Percentiles rank a stretch among this genome's conserved stretches.
These are phyloP conservation scores for Cucurbita moschata DNA, from an alignment of 306 rosid species.

Conservation along the genomic window DNA sequence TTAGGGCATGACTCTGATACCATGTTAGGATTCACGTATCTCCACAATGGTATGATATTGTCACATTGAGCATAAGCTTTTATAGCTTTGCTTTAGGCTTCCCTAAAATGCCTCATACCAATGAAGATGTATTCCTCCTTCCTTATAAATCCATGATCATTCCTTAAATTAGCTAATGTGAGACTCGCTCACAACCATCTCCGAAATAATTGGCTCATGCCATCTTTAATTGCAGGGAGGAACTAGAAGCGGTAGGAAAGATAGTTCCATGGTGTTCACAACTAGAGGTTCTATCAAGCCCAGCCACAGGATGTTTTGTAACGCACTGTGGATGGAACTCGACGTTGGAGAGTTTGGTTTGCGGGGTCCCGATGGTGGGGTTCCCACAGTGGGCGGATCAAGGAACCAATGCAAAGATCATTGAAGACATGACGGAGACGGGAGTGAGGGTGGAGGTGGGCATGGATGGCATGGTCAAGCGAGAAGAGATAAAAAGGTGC, in stretches of 20 bases:
- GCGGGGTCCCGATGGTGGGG: constrained; percentile 38
- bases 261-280: constrained; percentile 45
- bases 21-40: too few relatives aligned
- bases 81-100: too few relatives aligned
- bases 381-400: constrained; percentile 48
- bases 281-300: constrained; percentile 33
- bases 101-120: too few relatives aligned
- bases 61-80: too few relatives aligned
- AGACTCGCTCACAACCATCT: too few relatives aligned
- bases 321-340: constrained; percentile 60
- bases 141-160: too few relatives aligned
- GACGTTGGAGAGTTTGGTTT: constrained; percentile 23
- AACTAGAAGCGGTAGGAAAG: constrained; percentile 24
- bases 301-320: constrained; percentile 34
- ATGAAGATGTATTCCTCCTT: too few relatives aligned
- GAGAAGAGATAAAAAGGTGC: constrained; percentile 30
- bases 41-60: too few relatives aligned
- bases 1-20: too few relatives aligned
- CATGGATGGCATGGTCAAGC: constrained; percentile 19
- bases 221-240: constrained; percentile 1
- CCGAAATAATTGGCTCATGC: too few relatives aligned
- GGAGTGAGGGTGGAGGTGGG: constrained; percentile 29
- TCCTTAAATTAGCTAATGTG: too few relatives aligned
- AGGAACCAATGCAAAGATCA: constrained; percentile 32
- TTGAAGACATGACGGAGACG: constrained; percentile 28